phyloP scores from a whole-genome alignment of 169 alveolate species.

The Plasmodium gonderi region DNA sequence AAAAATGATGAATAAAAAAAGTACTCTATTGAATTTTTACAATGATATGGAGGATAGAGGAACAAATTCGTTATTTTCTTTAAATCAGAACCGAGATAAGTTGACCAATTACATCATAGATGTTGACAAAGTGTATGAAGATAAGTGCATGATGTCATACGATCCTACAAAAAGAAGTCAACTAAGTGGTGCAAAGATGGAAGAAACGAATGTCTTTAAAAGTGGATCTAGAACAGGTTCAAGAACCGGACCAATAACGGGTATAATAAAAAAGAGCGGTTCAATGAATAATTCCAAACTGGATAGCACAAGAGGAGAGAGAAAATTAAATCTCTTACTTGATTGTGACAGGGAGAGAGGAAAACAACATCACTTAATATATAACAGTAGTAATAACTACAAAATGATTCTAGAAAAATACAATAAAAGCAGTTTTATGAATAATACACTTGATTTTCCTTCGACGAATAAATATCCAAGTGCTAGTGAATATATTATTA shows the following conservation, averaged over 20 bases:
- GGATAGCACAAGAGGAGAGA: neutral
- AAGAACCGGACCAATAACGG: no score
- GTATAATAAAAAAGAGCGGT: no score
- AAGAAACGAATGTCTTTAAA: neutral
- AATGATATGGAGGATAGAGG: conserved; percentile 3
- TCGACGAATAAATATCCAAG: neutral
- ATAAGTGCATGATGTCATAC: conserved; percentile 8
- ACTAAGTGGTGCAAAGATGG: neutral
- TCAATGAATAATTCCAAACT: neutral
- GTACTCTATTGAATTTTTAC: neutral
- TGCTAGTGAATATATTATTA: neutral
- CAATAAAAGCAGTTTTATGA: neutral
- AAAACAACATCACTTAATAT: neutral
- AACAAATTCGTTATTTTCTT: neutral
- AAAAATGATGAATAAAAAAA: neutral
- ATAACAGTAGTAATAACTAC: neutral
- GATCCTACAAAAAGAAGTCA: neutral
- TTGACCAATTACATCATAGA: conserved; percentile 15
- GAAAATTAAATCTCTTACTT: neutral
- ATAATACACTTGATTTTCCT: neutral
- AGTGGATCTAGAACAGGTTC: no score
- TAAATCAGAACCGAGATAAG: neutral
- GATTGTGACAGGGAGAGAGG: neutral
- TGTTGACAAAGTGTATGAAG: conserved; percentile 42
- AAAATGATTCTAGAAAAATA: conserved; percentile 16